Evolutionary conservation across 1,284 basidiomycete genomes (phyloP), one percentile per base, ranked within the genome.

Genomic region (Waitea zeae): DNA sequence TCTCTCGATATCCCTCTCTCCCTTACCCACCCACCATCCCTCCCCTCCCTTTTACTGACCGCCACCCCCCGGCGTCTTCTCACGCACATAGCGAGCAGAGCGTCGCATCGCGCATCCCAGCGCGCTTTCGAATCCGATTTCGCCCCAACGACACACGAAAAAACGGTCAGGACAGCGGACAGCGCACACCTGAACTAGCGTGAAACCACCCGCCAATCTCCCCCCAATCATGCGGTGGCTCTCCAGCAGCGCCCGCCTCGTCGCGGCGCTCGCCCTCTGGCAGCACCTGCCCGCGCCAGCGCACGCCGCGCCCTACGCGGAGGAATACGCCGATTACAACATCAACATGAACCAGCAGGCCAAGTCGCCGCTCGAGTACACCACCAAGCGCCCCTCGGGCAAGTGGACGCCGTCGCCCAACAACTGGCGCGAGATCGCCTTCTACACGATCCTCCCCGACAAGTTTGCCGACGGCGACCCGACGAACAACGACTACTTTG

Each of bases 401-500:
- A 71, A 64, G 2, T 89, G 90, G 55, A 80, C 72, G 0, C 62
- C 65, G 0, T 88, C 83, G 0, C 88, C 88, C 0, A 38, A 46
- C n/a, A 92, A 92, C 55, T 93, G 88, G 88, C 70, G 88, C 20
- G 61, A 70, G 12, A 56, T 89, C 13, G 86, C 88, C 1, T 69
- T 75, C 38, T 92, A 92, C 53, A 88, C 83, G 28, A 51, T 92
- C 42, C 73, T 92, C 34, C 53, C 88, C 47, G 88, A 93, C 67
- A 92, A 92, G 56, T 92, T 84, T 52, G 83, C 84, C 14, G 86
- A 92, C 48, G 88, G 88, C 5, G 81, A 88, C 49, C 88, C 88
- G 3, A 56, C 70, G 24, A 92, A 92, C 49, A 90, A 92, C 52
- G 82, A 92, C 59, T 90, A 62, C 54, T 92, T 88, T 49, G 63